Base-by-base conservation (phyloP, 768 basidiomycete species). In the Gymnopilus junonius region DNA sequence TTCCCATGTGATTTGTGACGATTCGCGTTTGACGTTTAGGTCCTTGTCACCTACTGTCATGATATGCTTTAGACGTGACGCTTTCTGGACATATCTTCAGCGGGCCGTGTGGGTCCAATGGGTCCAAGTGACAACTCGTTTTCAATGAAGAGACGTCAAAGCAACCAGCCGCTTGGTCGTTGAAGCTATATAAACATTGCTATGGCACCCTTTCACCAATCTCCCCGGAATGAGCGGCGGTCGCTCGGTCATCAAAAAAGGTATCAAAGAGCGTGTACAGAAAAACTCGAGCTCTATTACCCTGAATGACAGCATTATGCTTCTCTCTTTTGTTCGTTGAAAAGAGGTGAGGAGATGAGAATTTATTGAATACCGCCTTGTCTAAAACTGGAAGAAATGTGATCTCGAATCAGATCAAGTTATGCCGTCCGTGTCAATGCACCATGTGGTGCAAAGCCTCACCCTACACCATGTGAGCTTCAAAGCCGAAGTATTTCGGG, bases 391-490 rank as follows among this genome's bases (percentile, higher is more conserved):
- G 61, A 61, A 46, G 45, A 57, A 31, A 46, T 35, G 32, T 56
- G 55, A 57, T 62, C n/a, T 50, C n/a, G 45, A 40, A 62, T 62
- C 45, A 57, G 20, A 56, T 32, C 53, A 45, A 58, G 25, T 51
- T 10, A 31, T 29, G 37, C 61, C 45, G 29, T 48, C 46, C 35
- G 56, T 61, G 63, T 58, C 54, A 31, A 51, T 60, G 63, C 55
- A 65, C 61, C 66, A 67, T 62, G 64, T 62, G 66, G 66, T 60
- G 39, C 66, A 59, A 37, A 31, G 53, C 56, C 45, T 54, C 55
- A 31, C 21, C 63, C 56, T 55, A 48, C n/a, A 59, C 58, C 66
- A 67, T 67, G 66, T 67, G 66, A 67, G 61, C 66, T 42, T 21
- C 39, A 40, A 64, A 40, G 32, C 58, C 58, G 48, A 40, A 53